A percentile compares a stretch with the other conserved stretches of the same genome.
Conservation (phyloP, 345 rosid species). For the Trapa incisa region DNA sequence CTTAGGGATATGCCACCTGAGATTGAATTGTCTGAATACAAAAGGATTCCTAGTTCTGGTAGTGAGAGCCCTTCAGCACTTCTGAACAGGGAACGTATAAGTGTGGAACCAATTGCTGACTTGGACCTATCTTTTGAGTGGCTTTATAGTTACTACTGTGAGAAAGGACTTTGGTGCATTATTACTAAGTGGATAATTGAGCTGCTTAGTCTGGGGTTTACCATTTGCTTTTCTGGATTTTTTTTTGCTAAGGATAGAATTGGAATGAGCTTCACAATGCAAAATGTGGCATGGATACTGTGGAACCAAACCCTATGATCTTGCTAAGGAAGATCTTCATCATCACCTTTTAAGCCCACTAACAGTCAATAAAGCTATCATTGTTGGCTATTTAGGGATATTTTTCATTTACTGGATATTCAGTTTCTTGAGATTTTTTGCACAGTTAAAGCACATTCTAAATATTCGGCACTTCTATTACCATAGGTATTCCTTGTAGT, state of each 20-base stretch:
- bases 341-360: conserved; percentile 81
- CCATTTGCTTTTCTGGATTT: conserved; percentile 78
- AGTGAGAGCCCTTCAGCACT: conserved; percentile 95
- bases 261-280: conserved; percentile 99
- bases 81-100: conserved; percentile 84
- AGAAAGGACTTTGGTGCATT: conserved; percentile 94
- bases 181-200: conserved; percentile 91
- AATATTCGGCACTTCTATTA: conserved; percentile 72
- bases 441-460: conserved; percentile 76
- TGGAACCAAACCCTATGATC: conserved; percentile 93
- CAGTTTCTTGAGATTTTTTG: conserved; percentile 85
- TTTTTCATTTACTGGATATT: conserved; percentile 79
- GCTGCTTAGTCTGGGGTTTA: conserved; percentile 79
- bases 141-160: conserved; percentile 84
- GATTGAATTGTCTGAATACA: conserved; percentile 75
- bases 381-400: conserved; percentile 76
- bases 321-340: conserved; percentile 82
- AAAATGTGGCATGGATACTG: conserved; percentile 97
- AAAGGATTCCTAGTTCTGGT: conserved; percentile 81
- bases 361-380: conserved; percentile 66
- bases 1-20: conserved; percentile 69
- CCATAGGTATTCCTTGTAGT: conserved; percentile 34
- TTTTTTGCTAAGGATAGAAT: too few relatives aligned
- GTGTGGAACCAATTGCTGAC: conserved; percentile 70
- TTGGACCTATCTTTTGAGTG: conserved; percentile 88